Evolutionary conservation across 2,329 filamentous ascomycete species (phyloP), one percentile per base, ranked within the genome.

Genomic region (Alternaria arbusti): DNA sequence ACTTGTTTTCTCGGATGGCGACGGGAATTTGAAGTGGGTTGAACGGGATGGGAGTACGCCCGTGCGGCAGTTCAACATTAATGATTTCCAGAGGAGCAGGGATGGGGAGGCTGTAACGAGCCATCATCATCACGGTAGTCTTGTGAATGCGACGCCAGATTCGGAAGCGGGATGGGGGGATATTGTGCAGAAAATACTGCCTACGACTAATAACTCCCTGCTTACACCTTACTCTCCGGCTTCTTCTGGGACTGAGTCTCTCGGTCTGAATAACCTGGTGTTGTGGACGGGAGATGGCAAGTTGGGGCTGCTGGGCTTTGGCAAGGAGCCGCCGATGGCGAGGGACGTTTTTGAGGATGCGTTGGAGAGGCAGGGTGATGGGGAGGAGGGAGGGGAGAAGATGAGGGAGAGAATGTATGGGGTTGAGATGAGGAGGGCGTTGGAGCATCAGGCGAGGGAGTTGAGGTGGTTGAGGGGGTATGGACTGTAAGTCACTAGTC

Each of bases 11-110:
- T 92, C 92, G 3, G 95, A 98, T 73, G 91, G 91, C 1, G 89
- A 93, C 23, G 95, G 95, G 0, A 89, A 90, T 54, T 79, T 98
- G 66, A 95, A 93, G 77, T 98, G 95, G 94, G 88, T 96, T 47
- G 95, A 98, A 79, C 86, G 94, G 36, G 93, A 97, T 74, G 94
- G 92, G 1, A 82, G 81, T 40, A 83, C 83, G 9, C 81, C 84
- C 25, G 83, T 89, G 6, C 82, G 87, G 13, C 81, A 82, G 0
- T 86, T 86, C 77, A 89, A 88, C 67, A 85, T 90, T 74, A 89
- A 89, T 61, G 79, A 82, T 11, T 49, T 70, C 8, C 60, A 63
- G 30, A 60, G 36, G 20, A 10, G 36, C 2, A 22, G 25, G n/a
- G 36, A 8, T 23, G 17, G 15, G 45, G 12, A 13, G 22, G 2